Evolutionary conservation across 352 stramenopile genomes (phyloP), one percentile per base, ranked within the genome.

Genomic region (Phytophthora foliorum): DNA sequence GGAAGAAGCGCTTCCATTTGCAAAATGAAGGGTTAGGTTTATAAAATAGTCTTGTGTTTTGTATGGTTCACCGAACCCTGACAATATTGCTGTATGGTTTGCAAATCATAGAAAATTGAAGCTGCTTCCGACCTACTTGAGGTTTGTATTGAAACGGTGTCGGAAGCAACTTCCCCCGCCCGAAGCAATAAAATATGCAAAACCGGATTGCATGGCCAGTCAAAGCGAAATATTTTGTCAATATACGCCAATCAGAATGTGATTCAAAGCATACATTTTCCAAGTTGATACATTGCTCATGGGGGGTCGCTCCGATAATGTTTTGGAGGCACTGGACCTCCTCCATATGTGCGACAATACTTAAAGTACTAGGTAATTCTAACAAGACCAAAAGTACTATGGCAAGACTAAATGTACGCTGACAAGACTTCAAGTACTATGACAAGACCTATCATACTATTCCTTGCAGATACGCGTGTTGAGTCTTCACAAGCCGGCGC

Each of bases 171-270:
- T 44, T 57, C 31, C 29, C 25, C 31, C 6, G 9, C 6, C 50
- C 32, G 19, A 57, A 57, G 5, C 32, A 46, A 46, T 13, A 57
- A 57, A 57, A 45, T 46, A 57, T 57, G 50, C 50, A 57, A 57
- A 32, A 31, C 25, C n/a, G 25, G 49, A 56, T 56, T 56, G 14
- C 49, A 56, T 10, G 21, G 9, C 29, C 49, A 56, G 31, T 57
- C 16, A 54, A 9, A 13, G 6, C 31, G 8, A 31, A 45, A 27
- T 10, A 16, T 57, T 6, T 14, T 31, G 6, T 29, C 25, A 29
- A 29, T 29, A 6, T 29, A 29, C 25, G 25, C 25, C 25, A 29
- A 29, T 29, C 25, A 29, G 25, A 29, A 29, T 29, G 25, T 29
- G 25, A 29, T 29, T 29, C 25, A 29, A 29, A 29, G 25, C 25